A percentile compares a stretch with the other conserved stretches of the same genome.
Conservation (phyloP, 1,284 basidiomycete species). For the Ceratobasidium sp. region DNA sequence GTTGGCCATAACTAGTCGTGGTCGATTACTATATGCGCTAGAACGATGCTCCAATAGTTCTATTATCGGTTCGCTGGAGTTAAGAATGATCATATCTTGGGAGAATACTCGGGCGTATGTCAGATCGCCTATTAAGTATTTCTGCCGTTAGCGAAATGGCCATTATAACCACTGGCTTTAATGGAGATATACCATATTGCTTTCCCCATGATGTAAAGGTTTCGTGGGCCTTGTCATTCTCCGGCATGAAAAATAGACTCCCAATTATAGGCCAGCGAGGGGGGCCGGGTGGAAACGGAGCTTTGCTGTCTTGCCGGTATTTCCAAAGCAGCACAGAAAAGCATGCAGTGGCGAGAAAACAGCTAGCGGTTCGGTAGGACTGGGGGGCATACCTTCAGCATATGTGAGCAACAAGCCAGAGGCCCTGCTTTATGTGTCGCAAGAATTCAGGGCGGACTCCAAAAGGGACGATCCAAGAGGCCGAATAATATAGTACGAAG, state of each 20-base stretch:
- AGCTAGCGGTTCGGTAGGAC: neutral
- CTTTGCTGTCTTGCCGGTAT: neutral
- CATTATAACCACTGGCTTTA: neutral
- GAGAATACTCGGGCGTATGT: constrained; percentile 2
- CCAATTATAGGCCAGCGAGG: constrained; percentile 27
- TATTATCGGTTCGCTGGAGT: constrained; percentile 8
- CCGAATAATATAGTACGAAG: too few species aligned
- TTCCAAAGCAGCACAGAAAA: neutral
- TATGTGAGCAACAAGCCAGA: too few species aligned
- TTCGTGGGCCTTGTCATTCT: neutral
- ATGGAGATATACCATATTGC: constrained; percentile 23
- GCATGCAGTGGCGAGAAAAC: neutral
- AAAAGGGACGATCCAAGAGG: too few species aligned
- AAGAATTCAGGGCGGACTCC: too few species aligned
- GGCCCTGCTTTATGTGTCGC: too few species aligned
- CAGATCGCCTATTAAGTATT: neutral
- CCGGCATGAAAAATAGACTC: neutral
- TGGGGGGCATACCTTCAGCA: constrained; percentile 14
- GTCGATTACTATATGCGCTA: constrained; percentile 10
- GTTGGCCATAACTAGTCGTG: neutral
- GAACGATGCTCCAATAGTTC: constrained; percentile 20
- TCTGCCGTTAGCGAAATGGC: neutral
- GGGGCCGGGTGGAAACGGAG: constrained; percentile 24
- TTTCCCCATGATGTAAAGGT: constrained; percentile 15
- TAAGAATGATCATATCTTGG: constrained; percentile 25